Evolutionary conservation across 805 yeast species (phyloP), one percentile per base, ranked within the genome.

Genomic region (Kodamaea kaohsiungensis): DNA sequence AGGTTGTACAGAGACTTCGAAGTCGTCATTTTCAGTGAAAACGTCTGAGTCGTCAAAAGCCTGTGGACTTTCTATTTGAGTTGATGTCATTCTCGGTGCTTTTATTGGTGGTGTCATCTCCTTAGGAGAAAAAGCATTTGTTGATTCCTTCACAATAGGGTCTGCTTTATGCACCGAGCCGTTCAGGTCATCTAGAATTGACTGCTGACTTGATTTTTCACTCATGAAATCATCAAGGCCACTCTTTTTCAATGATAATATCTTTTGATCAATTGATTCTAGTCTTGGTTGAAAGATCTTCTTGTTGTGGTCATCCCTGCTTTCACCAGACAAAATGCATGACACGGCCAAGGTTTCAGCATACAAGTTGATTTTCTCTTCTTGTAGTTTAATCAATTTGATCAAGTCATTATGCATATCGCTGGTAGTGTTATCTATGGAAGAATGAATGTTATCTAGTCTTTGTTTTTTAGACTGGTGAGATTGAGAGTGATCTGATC

Each of bases 361-460:
- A 40, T 51, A 51, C 43, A 51, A 51, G 40, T 46, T 51, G 30
- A 51, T 51, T 22, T 51, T 51, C 43, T 51, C 43, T 35, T 51
- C 54, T 18, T 51, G 54, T 16, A 51, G 17, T 12, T 51, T 47
- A 4, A 51, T 35, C 18, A 51, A 39, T 13, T 30, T 38, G 13
- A 51, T 17, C 43, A 51, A 27, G 2, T 50, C 45, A 10, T 40
- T 40, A n/a, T 40, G 18, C 25, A 19, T 40, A 2, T 40, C 25
- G n/a, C 13, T 16, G 2, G 15, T 40, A 12, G n/a, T 40, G 12
- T 17, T 22, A 6, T 22, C 25, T 22, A 22, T 22, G 25, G 25
- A 22, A 22, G 25, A 22, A 30, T 30, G 35, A 5, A 30, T 30
- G 35, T 30, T 22, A 10, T 30, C 35, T 8, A 30, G 2, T 12